Percentiles rank a stretch among this genome's conserved stretches.
phyloP scores from a whole-genome alignment of 352 stramenopile genomes.

The Globisporangium uncinulatum region DNA sequence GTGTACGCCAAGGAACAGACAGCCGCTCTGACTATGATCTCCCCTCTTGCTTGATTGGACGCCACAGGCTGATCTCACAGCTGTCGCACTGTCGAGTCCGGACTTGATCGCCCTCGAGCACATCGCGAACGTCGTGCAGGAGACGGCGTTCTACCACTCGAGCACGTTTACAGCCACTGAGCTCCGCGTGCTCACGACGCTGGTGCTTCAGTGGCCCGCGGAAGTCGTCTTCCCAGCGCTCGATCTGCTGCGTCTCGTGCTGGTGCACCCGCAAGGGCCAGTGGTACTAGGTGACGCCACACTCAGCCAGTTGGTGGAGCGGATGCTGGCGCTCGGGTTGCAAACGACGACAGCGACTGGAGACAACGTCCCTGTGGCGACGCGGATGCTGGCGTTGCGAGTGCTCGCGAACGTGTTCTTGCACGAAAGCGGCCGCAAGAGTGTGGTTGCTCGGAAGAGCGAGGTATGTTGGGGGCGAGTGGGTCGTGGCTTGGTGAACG shows the following conservation, averaged over 20 bases:
- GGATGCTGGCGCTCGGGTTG: conserved; percentile 35
- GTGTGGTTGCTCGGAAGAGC: conserved; percentile 43
- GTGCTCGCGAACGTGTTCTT: conserved; percentile 79
- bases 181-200: conserved; percentile 48
- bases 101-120: conserved; percentile 60
- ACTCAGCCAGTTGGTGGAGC: conserved; percentile 26
- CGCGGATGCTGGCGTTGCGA: conserved; percentile 65
- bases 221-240: conserved; percentile 86
- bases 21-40: too few species aligned
- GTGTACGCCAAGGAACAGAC: too few species aligned
- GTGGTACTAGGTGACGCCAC: conserved; percentile 26
- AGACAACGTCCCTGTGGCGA: conserved; percentile 47
- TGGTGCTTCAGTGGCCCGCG: conserved; percentile 66
- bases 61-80: conserved; percentile 4
- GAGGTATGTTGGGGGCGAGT: conserved; percentile 34
- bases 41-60: not conserved
- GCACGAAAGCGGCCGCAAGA: conserved; percentile 35
- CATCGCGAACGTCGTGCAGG: conserved; percentile 59
- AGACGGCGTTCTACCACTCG: conserved; percentile 91
- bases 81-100: conserved; percentile 25
- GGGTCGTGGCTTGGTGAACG: too few species aligned
- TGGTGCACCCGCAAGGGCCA: conserved; percentile 85
- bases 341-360: conserved; percentile 17
- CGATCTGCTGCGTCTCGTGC: conserved; percentile 87
- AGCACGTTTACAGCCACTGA: conserved; percentile 68